Evolutionary conservation across 2,329 filamentous ascomycete genomes (phyloP).

Genomic region (Fusarium scirpi): DNA sequence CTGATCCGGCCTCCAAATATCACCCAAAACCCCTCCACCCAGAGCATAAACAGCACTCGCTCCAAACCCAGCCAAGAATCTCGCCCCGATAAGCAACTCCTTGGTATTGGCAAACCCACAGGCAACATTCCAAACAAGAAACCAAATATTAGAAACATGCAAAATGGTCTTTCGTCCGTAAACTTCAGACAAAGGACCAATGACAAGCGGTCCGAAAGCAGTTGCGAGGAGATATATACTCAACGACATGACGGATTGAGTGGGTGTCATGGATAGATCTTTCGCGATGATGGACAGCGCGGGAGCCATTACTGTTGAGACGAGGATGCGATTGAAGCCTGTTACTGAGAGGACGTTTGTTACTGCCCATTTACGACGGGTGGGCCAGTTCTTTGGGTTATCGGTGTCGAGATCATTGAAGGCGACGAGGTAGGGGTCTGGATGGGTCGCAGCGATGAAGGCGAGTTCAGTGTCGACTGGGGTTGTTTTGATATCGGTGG

Average conservation of each 20-base stretch:
- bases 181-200: slow-evolving; percentile 61
- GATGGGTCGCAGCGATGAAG: not conserved
- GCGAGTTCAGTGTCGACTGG: slow-evolving; percentile 9
- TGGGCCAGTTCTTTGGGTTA: slow-evolving; percentile 56
- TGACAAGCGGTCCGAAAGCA: slow-evolving; percentile 58
- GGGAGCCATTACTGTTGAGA: slow-evolving; percentile 65
- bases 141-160: slow-evolving; percentile 61
- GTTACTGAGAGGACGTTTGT: slow-evolving; percentile 62
- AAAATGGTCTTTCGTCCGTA: slow-evolving; percentile 59
- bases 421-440: slow-evolving; percentile 44
- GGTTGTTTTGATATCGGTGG: not conserved
- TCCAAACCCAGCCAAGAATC: slow-evolving; percentile 62
- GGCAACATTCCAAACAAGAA: slow-evolving; percentile 62
- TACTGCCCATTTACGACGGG: slow-evolving; percentile 60
- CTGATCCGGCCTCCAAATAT: slow-evolving; percentile 60
- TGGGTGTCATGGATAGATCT: slow-evolving; percentile 63
- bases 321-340: slow-evolving; percentile 64
- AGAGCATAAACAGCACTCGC: slow-evolving; percentile 60
- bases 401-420: slow-evolving; percentile 50
- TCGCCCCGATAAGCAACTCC: slow-evolving; percentile 56
- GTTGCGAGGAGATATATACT: slow-evolving; percentile 59
- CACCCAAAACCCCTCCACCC: slow-evolving; percentile 60
- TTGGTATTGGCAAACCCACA: slow-evolving; percentile 58
- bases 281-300: slow-evolving; percentile 61
- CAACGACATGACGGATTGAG: slow-evolving; percentile 61